Evolutionary conservation across 2,329 filamentous ascomycete species (phyloP).

Genomic region (Trichothecium sympodiale): DNA sequence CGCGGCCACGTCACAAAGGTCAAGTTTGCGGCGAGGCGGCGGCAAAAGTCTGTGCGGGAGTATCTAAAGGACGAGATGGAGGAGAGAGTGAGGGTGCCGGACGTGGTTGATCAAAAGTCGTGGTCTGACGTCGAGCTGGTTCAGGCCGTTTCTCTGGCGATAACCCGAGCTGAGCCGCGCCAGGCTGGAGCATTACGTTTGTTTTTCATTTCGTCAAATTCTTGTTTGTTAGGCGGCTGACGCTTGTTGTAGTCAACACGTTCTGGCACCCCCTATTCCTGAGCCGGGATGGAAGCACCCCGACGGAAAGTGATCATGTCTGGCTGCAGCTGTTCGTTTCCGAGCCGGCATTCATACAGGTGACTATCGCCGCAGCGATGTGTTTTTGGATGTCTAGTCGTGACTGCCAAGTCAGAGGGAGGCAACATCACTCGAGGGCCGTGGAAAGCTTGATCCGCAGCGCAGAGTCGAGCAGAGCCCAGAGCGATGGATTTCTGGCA

Average conservation of each 20-base stretch:
- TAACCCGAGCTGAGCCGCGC: too few species aligned
- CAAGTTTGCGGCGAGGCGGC: conserved; percentile 6
- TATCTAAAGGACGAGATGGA: too few species aligned
- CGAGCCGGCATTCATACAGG: conserved; percentile 4
- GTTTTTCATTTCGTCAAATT: too few species aligned
- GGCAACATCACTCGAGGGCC: neutral
- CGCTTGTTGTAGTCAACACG: too few species aligned
- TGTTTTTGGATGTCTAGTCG: conserved; percentile 1
- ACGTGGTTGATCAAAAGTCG: too few species aligned
- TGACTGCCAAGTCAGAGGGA: neutral
- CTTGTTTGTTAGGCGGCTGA: too few species aligned
- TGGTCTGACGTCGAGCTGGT: too few species aligned
- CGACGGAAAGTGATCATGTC: too few species aligned
- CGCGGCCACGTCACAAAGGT: conserved; percentile 5
- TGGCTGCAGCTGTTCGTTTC: conserved; percentile 4
- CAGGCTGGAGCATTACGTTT: too few species aligned
- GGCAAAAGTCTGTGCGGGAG: neutral
- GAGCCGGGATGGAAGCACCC: neutral
- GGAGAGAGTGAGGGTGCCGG: too few species aligned
- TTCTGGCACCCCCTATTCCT: too few species aligned
- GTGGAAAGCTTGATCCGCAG: neutral
- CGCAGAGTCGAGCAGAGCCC: neutral
- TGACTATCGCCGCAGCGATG: conserved; percentile 3
- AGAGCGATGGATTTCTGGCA: conserved; percentile 3
- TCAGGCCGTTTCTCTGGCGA: too few species aligned